These are phyloP conservation scores for Lachnellula occidentalis DNA, from an alignment of 2,329 filamentous ascomycete genomes.

Conservation along the genomic window DNA sequence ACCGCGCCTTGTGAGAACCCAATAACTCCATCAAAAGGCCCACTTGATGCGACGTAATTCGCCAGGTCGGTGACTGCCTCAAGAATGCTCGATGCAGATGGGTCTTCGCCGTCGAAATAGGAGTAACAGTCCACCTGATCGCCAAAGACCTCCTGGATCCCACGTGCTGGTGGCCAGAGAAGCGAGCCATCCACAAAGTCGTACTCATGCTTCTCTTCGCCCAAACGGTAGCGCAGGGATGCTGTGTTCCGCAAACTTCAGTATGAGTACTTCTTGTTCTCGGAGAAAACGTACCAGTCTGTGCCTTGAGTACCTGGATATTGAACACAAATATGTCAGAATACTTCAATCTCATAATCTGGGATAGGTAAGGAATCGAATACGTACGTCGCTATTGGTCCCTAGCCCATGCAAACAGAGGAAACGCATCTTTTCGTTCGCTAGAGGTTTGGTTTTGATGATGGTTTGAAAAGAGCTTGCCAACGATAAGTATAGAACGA, in stretches of 20 bases:
- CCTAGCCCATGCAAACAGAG: background rate
- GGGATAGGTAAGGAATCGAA: background rate
- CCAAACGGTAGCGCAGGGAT: background rate
- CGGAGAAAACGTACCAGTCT: background rate
- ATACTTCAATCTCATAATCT: no score
- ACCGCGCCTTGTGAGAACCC: constrained; percentile 33
- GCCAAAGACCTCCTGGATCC: background rate
- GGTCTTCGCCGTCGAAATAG: background rate
- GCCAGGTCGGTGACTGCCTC: background rate
- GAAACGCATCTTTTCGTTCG: background rate
- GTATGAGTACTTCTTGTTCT: background rate
- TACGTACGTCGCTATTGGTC: background rate
- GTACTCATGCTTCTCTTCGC: background rate
- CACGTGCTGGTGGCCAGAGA: no score
- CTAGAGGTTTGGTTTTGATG: no score
- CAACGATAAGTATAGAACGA: no score
- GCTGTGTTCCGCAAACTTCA: background rate
- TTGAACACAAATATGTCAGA: no score
- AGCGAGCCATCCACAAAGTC: background rate
- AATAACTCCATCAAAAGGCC: constrained; percentile 42
- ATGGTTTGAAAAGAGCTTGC: no score
- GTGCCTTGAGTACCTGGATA: background rate
- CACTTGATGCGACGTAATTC: background rate
- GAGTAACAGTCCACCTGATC: background rate
- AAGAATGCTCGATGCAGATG: background rate